Evolutionary conservation across 805 yeast species (phyloP).

Genomic region (Yarrowia keelungensis): DNA sequence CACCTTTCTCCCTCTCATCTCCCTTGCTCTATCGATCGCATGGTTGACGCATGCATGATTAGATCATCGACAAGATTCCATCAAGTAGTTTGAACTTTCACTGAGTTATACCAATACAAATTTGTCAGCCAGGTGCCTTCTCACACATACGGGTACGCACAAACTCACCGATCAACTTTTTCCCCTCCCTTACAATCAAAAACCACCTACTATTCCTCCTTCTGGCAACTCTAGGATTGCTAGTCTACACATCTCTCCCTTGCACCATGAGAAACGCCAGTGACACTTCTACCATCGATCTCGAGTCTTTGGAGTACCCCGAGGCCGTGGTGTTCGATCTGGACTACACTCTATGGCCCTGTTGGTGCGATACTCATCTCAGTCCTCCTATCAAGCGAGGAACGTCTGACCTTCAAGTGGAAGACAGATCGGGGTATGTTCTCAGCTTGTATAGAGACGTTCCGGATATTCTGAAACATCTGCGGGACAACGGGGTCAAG

Average conservation of each 20-base stretch:
- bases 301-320: slow-evolving; percentile 48
- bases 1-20: background rate
- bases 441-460: slow-evolving; percentile 73
- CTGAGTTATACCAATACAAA: too few species aligned
- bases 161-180: too few species aligned
- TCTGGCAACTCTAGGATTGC: background rate
- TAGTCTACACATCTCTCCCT: background rate
- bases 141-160: too few species aligned
- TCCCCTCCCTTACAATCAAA: too few species aligned
- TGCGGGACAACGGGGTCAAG: slow-evolving; percentile 57
- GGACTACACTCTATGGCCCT: slow-evolving; percentile 83
- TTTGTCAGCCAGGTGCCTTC: too few species aligned
- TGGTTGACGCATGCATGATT: background rate
- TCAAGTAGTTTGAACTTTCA: too few species aligned
- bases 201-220: background rate
- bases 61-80: too few species aligned
- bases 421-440: slow-evolving; percentile 62
- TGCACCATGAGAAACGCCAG: slow-evolving; percentile 20
- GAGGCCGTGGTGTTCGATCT: slow-evolving; percentile 73
- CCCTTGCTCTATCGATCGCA: slow-evolving; percentile 12
- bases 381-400: slow-evolving; percentile 58
- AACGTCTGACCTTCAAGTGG: slow-evolving; percentile 51
- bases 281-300: slow-evolving; percentile 19
- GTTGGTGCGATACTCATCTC: slow-evolving; percentile 83
- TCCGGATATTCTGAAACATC: slow-evolving; percentile 62